Conservation (phyloP, 2,329 filamentous ascomycete species). For the Ceratocystis papillata region DNA sequence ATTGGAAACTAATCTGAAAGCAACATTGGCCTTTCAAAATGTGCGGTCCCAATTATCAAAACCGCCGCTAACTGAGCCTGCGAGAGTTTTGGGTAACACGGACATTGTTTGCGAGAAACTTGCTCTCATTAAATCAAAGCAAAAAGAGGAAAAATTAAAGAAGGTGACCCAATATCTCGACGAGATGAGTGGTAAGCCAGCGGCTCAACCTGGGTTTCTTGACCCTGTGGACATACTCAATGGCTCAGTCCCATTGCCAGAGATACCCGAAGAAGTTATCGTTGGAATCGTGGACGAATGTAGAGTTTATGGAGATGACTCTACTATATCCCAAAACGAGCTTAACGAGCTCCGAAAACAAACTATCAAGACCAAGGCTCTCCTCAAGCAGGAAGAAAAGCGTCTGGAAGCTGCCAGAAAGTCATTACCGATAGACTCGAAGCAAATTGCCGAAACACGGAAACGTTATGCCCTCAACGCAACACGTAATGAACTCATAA, state of each 20-base stretch:
- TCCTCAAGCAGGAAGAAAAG: conserved; percentile 46
- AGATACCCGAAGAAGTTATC: conserved; percentile 43
- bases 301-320: conserved; percentile 34
- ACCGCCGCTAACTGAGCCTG: neutral
- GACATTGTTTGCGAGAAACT: conserved; percentile 40
- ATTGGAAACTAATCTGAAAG: conserved; percentile 42
- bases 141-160: conserved; percentile 42
- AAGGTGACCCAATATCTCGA: conserved; percentile 44
- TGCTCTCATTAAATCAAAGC: conserved; percentile 40
- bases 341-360: conserved; percentile 41
- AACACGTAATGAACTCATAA: conserved; percentile 50
- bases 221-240: conserved; percentile 40
- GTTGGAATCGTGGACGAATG: conserved; percentile 40
- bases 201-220: conserved; percentile 42
- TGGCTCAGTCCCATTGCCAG: conserved; percentile 37
- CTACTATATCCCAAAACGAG: conserved; percentile 32
- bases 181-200: conserved; percentile 41
- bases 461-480: conserved; percentile 45
- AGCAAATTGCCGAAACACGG: conserved; percentile 28
- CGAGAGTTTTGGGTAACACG: neutral
- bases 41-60: conserved; percentile 26
- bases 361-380: conserved; percentile 47
- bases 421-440: conserved; percentile 30
- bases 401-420: conserved; percentile 41
- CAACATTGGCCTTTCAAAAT: conserved; percentile 39